A percentile compares a stretch with the other conserved stretches of the same genome.
Evolutionary conservation across 176 grass and related monocot species (phyloP).

Genomic region (Aegilops speltoides): DNA sequence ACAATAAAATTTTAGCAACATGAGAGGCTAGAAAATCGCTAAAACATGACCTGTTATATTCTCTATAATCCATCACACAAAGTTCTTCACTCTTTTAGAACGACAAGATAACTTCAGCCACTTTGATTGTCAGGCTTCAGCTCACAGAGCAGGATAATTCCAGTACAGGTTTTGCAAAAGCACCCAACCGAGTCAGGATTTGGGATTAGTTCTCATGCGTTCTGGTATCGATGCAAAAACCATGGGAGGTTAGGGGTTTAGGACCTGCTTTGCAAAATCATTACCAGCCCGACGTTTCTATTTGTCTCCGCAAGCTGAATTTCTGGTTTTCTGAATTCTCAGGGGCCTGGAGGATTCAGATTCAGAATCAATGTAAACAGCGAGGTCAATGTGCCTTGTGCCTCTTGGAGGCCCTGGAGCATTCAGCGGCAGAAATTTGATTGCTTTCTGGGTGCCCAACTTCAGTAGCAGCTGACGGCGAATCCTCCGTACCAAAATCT

Average conservation of each 20-base stretch:
- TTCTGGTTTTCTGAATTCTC: not conserved
- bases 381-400: not conserved
- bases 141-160: too few relatives aligned
- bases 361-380: not conserved
- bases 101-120: too few relatives aligned
- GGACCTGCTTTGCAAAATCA: not conserved
- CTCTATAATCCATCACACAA: too few relatives aligned
- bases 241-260: not conserved
- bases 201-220: too few relatives aligned
- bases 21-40: too few relatives aligned
- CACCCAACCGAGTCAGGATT: too few relatives aligned
- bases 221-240: too few relatives aligned
- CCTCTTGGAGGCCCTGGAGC: not conserved
- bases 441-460: not conserved
- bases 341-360: not conserved
- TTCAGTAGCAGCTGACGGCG: not conserved
- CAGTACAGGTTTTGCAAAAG: too few relatives aligned
- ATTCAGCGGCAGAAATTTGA: not conserved
- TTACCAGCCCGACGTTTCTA: not conserved
- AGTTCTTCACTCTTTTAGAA: too few relatives aligned
- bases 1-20: too few relatives aligned
- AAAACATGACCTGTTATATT: too few relatives aligned
- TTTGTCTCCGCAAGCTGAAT: not conserved
- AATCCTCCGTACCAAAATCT: not conserved
- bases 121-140: too few relatives aligned